Base-by-base conservation (phyloP, 305 asterid genomes). In the Plantago coronopus region DNA sequence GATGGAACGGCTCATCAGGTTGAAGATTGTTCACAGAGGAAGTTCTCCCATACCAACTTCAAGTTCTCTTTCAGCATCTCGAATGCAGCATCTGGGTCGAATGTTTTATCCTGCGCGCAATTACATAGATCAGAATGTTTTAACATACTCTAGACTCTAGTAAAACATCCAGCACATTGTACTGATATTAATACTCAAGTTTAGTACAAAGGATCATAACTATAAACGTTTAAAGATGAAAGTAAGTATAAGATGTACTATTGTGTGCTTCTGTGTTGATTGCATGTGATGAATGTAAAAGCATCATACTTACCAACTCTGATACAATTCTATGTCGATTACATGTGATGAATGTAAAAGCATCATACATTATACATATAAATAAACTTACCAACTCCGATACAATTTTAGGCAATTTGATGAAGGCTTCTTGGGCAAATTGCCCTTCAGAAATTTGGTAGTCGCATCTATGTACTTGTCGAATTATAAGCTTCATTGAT, bases 401-500 rank as follows among this genome's bases (percentile, higher is more conserved):
- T 47, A 68, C 59, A 38, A 78, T 45, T 51, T 65, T 80, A 18
- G 38, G 69, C 78, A 83, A 62, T 62, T 70, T 74, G 60, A 83
- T 61, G 60, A 3, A 56, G 57, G 74, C 79, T 64, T 83, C 83
- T 23, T 69, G 56, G 61, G 81, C 21, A 66, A 72, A 64, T 77
- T 83, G 84, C 63, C 77, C 83, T 17, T 54, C 25, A n/a, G 83
- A 74, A 38, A 84, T 25, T 59, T 55, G 48, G 68, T 69, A 78
- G 66, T 78, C 78, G 71, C 77, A 80, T 44, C 84, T 69, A 56
- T 83, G 83, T 25, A 75, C 81, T 62, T 17, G 57, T 47, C 80
- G 76, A 69, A 72, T 67, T 68, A 70, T 74, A 51, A 83, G 51
- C 71, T 69, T 72, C 68, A 76, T 60, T 50, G 67, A 72, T 27